phyloP scores from a whole-genome alignment of 139 green algal species.

The Tetraselmis striata region DNA sequence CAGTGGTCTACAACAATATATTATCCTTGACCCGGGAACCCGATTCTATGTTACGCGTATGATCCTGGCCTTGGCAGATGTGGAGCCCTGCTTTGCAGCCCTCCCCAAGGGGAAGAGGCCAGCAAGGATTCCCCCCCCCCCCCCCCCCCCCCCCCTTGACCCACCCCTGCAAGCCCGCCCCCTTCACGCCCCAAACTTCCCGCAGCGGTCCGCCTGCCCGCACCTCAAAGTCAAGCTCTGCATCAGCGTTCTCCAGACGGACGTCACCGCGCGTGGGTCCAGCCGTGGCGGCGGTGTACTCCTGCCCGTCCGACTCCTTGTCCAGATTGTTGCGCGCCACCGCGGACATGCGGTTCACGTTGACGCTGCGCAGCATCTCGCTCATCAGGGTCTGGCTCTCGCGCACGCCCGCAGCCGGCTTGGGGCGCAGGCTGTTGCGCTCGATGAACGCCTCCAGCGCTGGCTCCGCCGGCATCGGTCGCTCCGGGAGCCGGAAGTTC shows the following conservation, averaged over 20 bases:
- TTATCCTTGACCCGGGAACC: no score
- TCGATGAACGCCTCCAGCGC: slow-evolving; percentile 59
- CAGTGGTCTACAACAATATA: no score
- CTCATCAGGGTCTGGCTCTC: slow-evolving; percentile 1
- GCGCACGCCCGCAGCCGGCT: background rate
- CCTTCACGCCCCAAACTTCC: no score
- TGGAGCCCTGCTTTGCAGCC: no score
- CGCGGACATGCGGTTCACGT: slow-evolving; percentile 61
- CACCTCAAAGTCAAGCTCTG: slow-evolving; percentile 76
- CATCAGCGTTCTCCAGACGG: slow-evolving; percentile 61
- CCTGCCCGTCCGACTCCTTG: slow-evolving; percentile 40
- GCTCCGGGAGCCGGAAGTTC: slow-evolving; percentile 34
- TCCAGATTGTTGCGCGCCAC: slow-evolving; percentile 74
- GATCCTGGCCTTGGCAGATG: no score
- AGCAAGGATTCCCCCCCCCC: no score
- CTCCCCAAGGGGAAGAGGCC: no score
- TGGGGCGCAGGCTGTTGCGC: slow-evolving; percentile 30
- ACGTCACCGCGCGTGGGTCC: slow-evolving; percentile 47
- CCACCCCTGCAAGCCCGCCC: no score
- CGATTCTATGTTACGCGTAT: no score
- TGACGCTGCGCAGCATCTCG: slow-evolving; percentile 45
- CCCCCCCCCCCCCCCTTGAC: no score
- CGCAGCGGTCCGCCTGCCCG: no score
- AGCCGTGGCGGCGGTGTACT: slow-evolving; percentile 15
- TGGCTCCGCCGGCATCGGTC: slow-evolving; percentile 64